Conservation (phyloP, 2,329 filamentous ascomycete genomes). For the Dactylellina haptotyla region DNA sequence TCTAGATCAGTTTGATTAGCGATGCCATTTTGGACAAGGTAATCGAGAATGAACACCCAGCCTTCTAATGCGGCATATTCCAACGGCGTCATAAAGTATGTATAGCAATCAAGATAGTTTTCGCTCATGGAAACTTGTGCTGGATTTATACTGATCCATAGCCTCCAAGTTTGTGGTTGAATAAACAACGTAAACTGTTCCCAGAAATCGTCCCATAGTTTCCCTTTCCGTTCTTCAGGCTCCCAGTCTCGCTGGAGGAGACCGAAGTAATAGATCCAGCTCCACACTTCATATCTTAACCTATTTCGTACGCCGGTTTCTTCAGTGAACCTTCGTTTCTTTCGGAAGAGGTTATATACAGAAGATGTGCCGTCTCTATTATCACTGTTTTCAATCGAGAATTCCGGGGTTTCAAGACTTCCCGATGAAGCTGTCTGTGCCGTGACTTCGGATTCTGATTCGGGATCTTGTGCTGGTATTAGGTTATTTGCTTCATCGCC, state of each 20-base stretch:
- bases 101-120: background rate
- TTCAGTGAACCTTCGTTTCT: background rate
- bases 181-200: conserved; percentile 6
- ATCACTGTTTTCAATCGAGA: no score
- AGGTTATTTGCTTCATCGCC: no score
- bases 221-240: conserved; percentile 9
- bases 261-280: background rate
- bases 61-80: background rate
- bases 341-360: background rate
- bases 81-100: background rate
- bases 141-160: background rate
- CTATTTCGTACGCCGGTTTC: background rate
- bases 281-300: conserved; percentile 9
- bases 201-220: conserved; percentile 8
- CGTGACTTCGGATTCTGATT: no score
- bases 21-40: background rate
- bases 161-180: conserved; percentile 15
- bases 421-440: no score
- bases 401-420: no score
- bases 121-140: background rate
- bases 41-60: conserved; percentile 11
- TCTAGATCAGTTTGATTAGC: background rate
- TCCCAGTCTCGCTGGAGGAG: conserved; percentile 14
- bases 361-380: no score
- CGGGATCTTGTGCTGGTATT: no score